A percentile compares a stretch with the other conserved stretches of the same genome.
Conservation (phyloP, 2,329 filamentous ascomycete species). For the Emydomyces testavorans region DNA sequence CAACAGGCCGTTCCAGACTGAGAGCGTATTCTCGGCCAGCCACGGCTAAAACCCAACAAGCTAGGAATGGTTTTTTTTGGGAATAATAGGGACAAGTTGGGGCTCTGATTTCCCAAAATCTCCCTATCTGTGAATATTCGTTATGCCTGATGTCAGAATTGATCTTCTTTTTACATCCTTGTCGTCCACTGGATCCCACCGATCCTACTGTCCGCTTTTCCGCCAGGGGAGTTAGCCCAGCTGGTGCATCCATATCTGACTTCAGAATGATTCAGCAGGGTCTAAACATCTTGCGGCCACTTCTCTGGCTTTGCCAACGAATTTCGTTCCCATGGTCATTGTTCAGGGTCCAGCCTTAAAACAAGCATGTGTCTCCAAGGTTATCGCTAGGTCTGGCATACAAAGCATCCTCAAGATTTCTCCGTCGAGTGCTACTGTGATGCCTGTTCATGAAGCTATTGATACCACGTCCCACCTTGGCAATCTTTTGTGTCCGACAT, state of each 20-base stretch:
- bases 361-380: not conserved
- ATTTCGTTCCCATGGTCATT: not conserved
- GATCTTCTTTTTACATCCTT: not conserved
- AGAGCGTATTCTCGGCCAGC: slow-evolving; percentile 5
- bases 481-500: no score
- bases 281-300: not conserved
- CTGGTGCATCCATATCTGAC: no score
- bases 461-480: not conserved
- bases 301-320: not conserved
- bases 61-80: no score
- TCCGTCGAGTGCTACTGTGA: not conserved
- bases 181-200: not conserved
- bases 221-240: not conserved
- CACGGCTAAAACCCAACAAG: not conserved
- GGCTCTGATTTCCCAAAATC: no score
- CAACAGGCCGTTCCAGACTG: not conserved
- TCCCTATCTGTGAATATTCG: no score
- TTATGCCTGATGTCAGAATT: no score
- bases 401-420: not conserved
- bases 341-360: not conserved
- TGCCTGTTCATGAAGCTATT: not conserved
- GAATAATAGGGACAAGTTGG: no score
- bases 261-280: not conserved
- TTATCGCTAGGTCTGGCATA: not conserved
- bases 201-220: not conserved